Percentiles rank a stretch among this genome's conserved stretches.
Evolutionary conservation across 192 early-diverging fungal species (phyloP).

Genomic region (Backusella luteola): DNA sequence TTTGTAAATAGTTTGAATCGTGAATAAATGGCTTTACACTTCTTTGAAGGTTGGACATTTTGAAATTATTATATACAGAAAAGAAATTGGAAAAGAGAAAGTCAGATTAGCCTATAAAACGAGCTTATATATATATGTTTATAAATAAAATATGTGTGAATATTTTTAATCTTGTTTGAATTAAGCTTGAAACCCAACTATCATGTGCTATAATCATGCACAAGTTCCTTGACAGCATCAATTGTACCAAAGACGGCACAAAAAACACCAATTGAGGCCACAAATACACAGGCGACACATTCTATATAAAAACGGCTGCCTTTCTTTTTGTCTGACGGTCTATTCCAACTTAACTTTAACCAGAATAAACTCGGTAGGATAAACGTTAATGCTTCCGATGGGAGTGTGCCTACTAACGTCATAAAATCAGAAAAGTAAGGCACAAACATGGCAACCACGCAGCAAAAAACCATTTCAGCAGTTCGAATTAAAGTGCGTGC

Average conservation of each 20-base stretch:
- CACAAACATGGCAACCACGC: conserved; percentile 61
- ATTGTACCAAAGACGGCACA: conserved; percentile 61
- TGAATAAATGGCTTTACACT: conserved; percentile 7
- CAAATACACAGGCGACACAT: conserved; percentile 45
- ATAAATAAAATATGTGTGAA: not conserved
- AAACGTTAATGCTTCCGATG: conserved; percentile 72
- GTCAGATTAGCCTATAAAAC: not conserved
- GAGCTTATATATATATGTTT: not conserved
- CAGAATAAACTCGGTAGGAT: conserved; percentile 77
- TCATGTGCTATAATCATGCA: conserved; percentile 6
- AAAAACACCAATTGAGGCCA: conserved; percentile 57
- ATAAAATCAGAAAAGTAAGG: conserved; percentile 79
- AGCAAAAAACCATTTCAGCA: conserved; percentile 50
- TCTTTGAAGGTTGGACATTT: not conserved
- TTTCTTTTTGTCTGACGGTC: conserved; percentile 2
- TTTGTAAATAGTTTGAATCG: conserved; percentile 2
- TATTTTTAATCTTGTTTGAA: not conserved
- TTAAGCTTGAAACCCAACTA: not conserved
- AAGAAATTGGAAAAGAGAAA: not conserved
- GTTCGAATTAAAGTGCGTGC: conserved; percentile 51
- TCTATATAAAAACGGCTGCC: conserved; percentile 19
- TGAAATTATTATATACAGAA: not conserved
- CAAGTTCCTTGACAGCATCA: conserved; percentile 59
- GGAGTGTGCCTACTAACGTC: conserved; percentile 70
- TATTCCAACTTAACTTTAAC: conserved; percentile 60